A percentile compares a stretch with the other conserved stretches of the same genome.
These are phyloP conservation scores for Talaromyces trachyspermus DNA, from an alignment of 495 filamentous ascomycete species.

Conservation along the genomic window DNA sequence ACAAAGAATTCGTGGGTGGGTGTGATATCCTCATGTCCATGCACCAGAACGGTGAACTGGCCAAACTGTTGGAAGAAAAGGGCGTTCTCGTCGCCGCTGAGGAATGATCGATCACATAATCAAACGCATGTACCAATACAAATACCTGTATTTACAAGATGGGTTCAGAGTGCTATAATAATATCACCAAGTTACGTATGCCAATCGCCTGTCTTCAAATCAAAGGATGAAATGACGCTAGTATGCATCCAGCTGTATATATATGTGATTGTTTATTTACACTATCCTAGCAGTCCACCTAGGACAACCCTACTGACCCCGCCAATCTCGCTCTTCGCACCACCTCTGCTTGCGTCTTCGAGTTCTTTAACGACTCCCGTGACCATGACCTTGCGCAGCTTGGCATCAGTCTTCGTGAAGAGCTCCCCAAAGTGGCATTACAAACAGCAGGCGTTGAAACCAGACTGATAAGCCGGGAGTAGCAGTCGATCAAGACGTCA, in stretches of 20 bases:
- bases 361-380: slow-evolving; percentile 83
- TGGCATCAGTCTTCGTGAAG: slow-evolving; percentile 84
- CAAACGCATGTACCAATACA: background rate
- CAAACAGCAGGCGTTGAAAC: slow-evolving; percentile 62
- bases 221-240: slow-evolving; percentile 3
- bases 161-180: too few relatives aligned
- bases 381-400: slow-evolving; percentile 78
- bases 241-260: too few relatives aligned
- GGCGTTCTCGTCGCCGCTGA: slow-evolving; percentile 60
- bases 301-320: slow-evolving; percentile 84
- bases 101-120: slow-evolving; percentile 15
- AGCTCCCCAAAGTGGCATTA: slow-evolving; percentile 59
- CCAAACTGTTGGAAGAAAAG: slow-evolving; percentile 87
- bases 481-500: slow-evolving; percentile 90
- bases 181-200: background rate
- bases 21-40: slow-evolving; percentile 96
- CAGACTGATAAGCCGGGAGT: slow-evolving; percentile 66
- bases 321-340: slow-evolving; percentile 70
- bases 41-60: slow-evolving; percentile 93
- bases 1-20: slow-evolving; percentile 92
- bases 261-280: background rate
- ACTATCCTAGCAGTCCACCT: slow-evolving; percentile 74
- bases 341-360: slow-evolving; percentile 71
- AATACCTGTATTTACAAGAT: too few relatives aligned
- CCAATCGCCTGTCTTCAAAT: background rate